These are phyloP conservation scores for Biscogniauxia marginata DNA, from an alignment of 2,329 filamentous ascomycete species.

Conservation along the genomic window DNA sequence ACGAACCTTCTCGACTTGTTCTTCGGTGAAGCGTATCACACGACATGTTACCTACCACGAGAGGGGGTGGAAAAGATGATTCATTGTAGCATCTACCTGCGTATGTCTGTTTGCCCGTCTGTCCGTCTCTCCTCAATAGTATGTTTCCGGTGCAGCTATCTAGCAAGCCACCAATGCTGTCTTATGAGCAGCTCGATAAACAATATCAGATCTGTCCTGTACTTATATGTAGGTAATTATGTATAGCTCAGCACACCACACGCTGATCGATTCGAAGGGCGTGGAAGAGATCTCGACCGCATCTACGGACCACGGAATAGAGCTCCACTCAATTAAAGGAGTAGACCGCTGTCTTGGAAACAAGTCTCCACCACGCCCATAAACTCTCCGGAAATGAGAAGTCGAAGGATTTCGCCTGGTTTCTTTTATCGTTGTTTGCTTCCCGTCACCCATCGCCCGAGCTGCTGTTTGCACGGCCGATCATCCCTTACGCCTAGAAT, in stretches of 20 bases:
- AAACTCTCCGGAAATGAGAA: neutral
- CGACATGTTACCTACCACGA: too few species aligned
- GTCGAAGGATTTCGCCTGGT: neutral
- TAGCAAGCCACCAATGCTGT: too few species aligned
- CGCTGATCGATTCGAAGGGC: neutral
- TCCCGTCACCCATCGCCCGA: neutral
- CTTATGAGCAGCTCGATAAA: too few species aligned
- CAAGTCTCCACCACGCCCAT: neutral
- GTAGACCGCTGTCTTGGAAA: neutral
- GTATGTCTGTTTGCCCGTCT: too few species aligned
- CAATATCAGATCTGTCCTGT: too few species aligned
- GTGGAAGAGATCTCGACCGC: neutral
- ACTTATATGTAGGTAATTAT: too few species aligned
- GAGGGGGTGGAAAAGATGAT: too few species aligned
- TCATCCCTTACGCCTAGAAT: neutral
- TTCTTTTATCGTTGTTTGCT: neutral
- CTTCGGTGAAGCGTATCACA: too few species aligned
- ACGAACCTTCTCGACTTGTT: neutral
- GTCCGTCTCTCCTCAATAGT: neutral
- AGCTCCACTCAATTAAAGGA: neutral
- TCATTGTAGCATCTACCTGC: neutral
- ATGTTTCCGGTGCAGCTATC: too few species aligned
- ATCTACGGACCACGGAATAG: too few species aligned
- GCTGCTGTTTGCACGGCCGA: neutral
- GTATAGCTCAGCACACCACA: too few species aligned